Conservation (phyloP, 2,329 filamentous ascomycete genomes). For the Hymenoscyphus occultus region DNA sequence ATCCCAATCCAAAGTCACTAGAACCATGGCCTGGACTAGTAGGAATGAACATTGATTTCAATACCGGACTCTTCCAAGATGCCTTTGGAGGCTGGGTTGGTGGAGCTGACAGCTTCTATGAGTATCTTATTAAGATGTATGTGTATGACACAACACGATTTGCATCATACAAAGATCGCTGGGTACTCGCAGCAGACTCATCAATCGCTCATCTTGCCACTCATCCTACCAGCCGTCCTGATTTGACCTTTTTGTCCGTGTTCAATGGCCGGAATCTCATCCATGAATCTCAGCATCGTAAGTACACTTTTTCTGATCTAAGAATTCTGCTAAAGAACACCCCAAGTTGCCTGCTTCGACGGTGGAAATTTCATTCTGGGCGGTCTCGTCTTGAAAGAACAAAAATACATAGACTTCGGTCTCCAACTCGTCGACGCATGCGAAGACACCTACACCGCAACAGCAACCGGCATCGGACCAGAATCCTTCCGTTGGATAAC, state of each 20-base stretch:
- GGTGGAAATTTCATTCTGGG: constrained; percentile 84
- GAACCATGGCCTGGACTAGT: constrained; percentile 78
- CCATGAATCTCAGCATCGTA: constrained; percentile 46
- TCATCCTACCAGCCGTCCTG: constrained; percentile 61
- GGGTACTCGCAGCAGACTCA: constrained; percentile 72
- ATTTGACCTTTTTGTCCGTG: constrained; percentile 68
- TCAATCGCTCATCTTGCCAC: constrained; percentile 69
- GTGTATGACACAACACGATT: constrained; percentile 70
- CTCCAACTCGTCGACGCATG: constrained; percentile 69
- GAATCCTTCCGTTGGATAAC: constrained; percentile 66
- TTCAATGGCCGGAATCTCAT: constrained; percentile 48
- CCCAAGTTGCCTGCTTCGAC: constrained; percentile 71
- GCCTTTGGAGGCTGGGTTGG: constrained; percentile 72
- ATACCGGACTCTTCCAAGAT: constrained; percentile 65
- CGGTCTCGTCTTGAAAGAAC: constrained; percentile 63
- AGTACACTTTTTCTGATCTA: constrained; percentile 9
- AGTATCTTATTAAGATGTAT: constrained; percentile 91
- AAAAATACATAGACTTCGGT: constrained; percentile 71
- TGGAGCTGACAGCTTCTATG: constrained; percentile 78
- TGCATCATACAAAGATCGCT: constrained; percentile 64
- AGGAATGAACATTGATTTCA: constrained; percentile 63
- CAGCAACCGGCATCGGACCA: constrained; percentile 72
- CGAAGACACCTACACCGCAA: constrained; percentile 67
- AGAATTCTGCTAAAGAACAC: not conserved
- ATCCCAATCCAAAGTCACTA: constrained; percentile 57